Percentiles rank a stretch among this genome's conserved stretches.
Conservation (phyloP, 208 protist species). For the Leishmania tropica region DNA sequence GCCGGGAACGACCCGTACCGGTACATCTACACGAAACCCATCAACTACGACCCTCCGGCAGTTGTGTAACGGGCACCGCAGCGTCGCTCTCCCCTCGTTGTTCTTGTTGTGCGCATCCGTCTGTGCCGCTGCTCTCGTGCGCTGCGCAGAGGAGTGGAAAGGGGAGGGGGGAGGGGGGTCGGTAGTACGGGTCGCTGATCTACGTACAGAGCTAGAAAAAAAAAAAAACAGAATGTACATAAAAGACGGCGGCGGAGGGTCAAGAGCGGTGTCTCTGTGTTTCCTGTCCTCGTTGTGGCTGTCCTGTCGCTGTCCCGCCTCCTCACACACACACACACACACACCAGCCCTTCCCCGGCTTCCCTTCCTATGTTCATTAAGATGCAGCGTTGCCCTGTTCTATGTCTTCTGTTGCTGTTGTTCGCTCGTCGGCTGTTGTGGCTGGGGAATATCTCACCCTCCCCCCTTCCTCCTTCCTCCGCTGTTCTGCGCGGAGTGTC, state of each 20-base stretch:
- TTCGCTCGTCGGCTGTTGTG: background rate
- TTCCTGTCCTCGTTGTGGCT: background rate
- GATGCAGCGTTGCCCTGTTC: background rate
- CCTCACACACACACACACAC: background rate
- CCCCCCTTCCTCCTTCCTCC: background rate
- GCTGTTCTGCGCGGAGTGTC: background rate
- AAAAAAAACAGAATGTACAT: background rate
- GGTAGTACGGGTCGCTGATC: background rate
- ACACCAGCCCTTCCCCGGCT: background rate
- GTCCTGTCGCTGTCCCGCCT: background rate
- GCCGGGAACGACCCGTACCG: slow-evolving; percentile 77
- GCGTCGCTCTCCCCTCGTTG: background rate
- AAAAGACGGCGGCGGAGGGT: background rate
- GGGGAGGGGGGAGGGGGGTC: background rate
- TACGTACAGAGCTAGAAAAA: background rate
- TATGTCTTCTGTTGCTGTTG: background rate
- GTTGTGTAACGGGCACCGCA: slow-evolving; percentile 25
- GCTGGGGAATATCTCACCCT: background rate
- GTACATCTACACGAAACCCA: slow-evolving; percentile 78
- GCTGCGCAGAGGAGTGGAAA: background rate
- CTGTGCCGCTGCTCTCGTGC: background rate
- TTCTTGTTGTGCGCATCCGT: background rate
- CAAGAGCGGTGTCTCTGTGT: background rate
- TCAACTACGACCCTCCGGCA: slow-evolving; percentile 70
- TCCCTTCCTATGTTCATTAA: background rate